Percentiles rank a stretch among this genome's conserved stretches.
Evolutionary conservation across 2,329 filamentous ascomycete genomes (phyloP).

Genomic region (Penicillium olsonii): DNA sequence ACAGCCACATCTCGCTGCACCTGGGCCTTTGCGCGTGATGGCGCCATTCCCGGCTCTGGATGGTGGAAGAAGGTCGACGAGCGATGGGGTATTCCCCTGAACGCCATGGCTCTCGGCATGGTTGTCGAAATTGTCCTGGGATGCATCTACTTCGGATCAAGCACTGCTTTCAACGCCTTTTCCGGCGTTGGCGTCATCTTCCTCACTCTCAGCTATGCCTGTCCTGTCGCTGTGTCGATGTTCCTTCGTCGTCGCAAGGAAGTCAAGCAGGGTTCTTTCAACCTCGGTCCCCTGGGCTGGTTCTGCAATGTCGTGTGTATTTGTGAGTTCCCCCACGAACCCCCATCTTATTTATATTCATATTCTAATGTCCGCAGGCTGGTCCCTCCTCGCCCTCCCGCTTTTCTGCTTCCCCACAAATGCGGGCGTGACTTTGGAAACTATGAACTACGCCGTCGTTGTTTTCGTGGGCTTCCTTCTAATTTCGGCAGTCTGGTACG

Average conservation of each 20-base stretch:
- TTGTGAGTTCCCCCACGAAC: slow-evolving; percentile 4
- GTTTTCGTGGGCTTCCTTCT: slow-evolving; percentile 67
- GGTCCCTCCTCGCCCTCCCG: slow-evolving; percentile 68
- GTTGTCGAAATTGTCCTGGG: slow-evolving; percentile 69
- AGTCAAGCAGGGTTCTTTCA: slow-evolving; percentile 46
- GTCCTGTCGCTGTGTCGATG: slow-evolving; percentile 66
- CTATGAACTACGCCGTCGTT: slow-evolving; percentile 73
- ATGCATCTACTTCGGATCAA: slow-evolving; percentile 74
- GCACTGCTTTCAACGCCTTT: slow-evolving; percentile 76
- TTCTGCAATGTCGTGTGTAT: slow-evolving; percentile 66
- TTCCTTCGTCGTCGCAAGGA: slow-evolving; percentile 59
- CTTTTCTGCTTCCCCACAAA: slow-evolving; percentile 62
- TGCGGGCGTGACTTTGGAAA: slow-evolving; percentile 59
- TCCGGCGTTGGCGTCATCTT: slow-evolving; percentile 78
- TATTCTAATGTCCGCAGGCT: slow-evolving; percentile 34
- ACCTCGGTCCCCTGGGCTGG: slow-evolving; percentile 62
- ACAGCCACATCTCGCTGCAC: slow-evolving; percentile 72
- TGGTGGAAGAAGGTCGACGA: slow-evolving; percentile 66
- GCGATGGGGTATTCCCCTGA: slow-evolving; percentile 67
- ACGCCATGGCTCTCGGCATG: slow-evolving; percentile 67
- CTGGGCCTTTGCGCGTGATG: slow-evolving; percentile 72
- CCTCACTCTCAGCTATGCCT: slow-evolving; percentile 68
- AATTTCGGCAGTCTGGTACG: slow-evolving; percentile 67
- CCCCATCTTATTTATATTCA: not conserved
- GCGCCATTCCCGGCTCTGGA: slow-evolving; percentile 67